Evolutionary conservation across 176 grass and related monocot species (phyloP).

Genomic region (Puccinellia tenuiflora): DNA sequence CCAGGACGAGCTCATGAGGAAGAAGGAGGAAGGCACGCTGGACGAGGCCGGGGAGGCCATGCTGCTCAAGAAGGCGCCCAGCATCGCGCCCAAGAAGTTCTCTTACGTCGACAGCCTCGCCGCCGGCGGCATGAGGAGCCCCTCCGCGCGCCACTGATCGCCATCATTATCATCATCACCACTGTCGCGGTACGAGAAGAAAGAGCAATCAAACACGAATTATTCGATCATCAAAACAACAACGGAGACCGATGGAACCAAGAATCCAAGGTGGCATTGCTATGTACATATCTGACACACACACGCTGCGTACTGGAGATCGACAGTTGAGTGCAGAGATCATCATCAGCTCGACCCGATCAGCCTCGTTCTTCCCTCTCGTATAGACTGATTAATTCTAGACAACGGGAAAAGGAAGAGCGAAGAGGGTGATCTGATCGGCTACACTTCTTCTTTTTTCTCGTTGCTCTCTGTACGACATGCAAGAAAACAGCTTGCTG

Average conservation of each 20-base stretch:
- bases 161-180: too few relatives aligned
- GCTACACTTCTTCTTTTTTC: not conserved
- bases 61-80: conserved; percentile 55
- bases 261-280: not conserved
- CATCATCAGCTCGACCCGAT: not conserved
- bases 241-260: not conserved
- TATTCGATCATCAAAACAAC: not conserved
- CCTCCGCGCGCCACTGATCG: conserved; percentile 63
- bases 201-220: not conserved
- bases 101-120: conserved; percentile 72
- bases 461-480: not conserved
- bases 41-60: conserved; percentile 41
- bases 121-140: conserved; percentile 65
- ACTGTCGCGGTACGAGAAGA: not conserved
- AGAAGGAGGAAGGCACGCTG: conserved; percentile 41
- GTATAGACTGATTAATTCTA: not conserved
- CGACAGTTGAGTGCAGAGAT: not conserved
- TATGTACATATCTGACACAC: conserved; percentile 24
- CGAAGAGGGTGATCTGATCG: not conserved
- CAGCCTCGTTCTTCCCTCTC: not conserved
- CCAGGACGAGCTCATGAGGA: conserved; percentile 56
- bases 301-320: not conserved
- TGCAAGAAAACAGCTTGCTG: not conserved
- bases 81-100: conserved; percentile 57
- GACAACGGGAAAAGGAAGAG: not conserved